Conservation (phyloP, 2,329 filamentous ascomycete genomes). For the Cyphellophora attinorum region DNA sequence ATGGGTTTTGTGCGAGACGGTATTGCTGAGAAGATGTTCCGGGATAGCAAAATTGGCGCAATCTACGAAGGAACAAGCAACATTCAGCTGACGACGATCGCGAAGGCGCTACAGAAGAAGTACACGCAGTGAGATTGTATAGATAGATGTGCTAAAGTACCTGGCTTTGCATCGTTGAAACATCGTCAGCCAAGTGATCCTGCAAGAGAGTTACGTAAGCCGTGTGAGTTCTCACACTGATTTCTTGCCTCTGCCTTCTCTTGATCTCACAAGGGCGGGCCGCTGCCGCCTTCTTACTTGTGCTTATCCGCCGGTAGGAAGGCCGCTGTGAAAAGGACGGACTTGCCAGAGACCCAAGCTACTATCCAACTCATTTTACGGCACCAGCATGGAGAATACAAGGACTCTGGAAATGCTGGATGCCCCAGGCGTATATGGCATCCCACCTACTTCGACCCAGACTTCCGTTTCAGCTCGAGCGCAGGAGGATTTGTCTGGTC, state of each 20-base stretch:
- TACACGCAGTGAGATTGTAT: constrained; percentile 45
- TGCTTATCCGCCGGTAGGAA: too few species aligned
- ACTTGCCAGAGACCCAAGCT: too few species aligned
- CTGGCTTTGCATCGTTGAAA: too few species aligned
- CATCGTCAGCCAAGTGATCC: too few species aligned
- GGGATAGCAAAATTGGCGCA: constrained; percentile 96
- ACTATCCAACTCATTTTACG: too few species aligned
- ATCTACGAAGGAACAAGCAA: constrained; percentile 82
- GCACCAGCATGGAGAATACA: background rate
- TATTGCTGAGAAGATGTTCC: constrained; percentile 93
- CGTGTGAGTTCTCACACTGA: background rate
- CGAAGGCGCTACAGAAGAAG: constrained; percentile 58
- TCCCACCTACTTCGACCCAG: background rate
- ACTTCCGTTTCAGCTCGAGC: too few species aligned
- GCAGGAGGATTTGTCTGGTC: background rate
- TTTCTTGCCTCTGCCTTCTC: too few species aligned
- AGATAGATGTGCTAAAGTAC: too few species aligned
- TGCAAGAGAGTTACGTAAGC: background rate
- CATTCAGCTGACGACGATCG: constrained; percentile 62
- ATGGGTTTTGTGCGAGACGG: constrained; percentile 98
- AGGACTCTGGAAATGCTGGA: background rate
- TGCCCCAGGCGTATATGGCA: background rate
- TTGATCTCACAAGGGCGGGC: too few species aligned
- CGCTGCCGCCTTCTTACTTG: too few species aligned
- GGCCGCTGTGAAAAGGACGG: too few species aligned